phyloP scores from a whole-genome alignment of 306 rosid genomes.

The Castanospermum australe region DNA sequence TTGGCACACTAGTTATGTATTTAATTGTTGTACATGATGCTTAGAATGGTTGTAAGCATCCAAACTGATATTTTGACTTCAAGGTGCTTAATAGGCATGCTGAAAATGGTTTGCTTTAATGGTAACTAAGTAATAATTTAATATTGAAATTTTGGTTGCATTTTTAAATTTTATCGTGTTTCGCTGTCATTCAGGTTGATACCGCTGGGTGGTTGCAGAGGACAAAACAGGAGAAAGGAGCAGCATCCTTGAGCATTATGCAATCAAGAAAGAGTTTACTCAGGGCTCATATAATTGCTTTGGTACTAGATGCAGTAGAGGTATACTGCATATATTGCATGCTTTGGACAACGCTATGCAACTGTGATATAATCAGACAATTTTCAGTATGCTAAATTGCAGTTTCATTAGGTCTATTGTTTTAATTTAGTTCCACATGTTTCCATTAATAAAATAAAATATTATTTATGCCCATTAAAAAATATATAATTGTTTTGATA shows the following conservation, averaged over 20 bases:
- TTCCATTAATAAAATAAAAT: background rate
- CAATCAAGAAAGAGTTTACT: conserved; percentile 90
- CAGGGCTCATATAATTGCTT: conserved; percentile 92
- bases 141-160: background rate
- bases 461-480: background rate
- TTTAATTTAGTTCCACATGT: background rate
- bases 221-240: conserved; percentile 85
- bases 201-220: conserved; percentile 98
- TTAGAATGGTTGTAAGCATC: conserved; percentile 10
- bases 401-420: background rate
- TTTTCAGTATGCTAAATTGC: conserved; percentile 6
- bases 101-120: background rate
- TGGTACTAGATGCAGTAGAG: conserved; percentile 97
- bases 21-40: background rate
- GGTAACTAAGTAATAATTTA: background rate
- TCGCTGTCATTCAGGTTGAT: conserved; percentile 68
- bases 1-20: background rate
- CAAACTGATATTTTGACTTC: background rate
- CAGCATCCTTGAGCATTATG: conserved; percentile 90
- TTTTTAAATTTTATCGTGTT: conserved; percentile 6
- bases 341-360: conserved; percentile 1
- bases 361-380: background rate
- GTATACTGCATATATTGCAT: conserved; percentile 36
- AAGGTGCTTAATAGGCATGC: background rate
- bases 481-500: conserved; percentile 10